Evolutionary conservation across 352 stramenopile species (phyloP).

Genomic region (Globisporangium acanthophoron): DNA sequence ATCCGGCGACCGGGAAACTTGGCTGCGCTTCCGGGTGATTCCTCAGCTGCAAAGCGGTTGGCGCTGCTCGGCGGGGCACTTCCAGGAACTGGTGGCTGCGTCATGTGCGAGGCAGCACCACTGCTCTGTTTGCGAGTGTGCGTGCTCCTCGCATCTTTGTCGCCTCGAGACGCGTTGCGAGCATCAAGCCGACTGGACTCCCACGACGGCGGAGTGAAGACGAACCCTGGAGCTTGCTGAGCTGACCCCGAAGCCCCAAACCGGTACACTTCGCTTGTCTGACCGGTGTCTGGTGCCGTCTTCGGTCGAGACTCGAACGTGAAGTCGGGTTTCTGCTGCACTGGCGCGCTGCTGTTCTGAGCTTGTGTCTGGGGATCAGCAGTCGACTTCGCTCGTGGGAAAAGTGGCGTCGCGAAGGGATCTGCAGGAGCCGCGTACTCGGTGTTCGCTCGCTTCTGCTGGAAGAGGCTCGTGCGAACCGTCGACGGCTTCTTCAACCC

Average conservation of each 20-base stretch:
- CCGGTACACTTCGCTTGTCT: slow-evolving; percentile 3
- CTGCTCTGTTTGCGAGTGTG: neutral
- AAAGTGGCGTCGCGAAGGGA: slow-evolving; percentile 42
- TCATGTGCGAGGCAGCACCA: neutral
- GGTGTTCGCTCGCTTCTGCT: slow-evolving; percentile 18
- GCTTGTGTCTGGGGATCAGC: neutral
- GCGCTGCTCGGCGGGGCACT: neutral
- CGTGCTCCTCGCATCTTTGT: too few relatives aligned
- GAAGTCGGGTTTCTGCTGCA: slow-evolving; percentile 10
- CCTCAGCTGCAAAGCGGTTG: neutral
- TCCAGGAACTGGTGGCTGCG: neutral
- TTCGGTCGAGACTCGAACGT: slow-evolving; percentile 8
- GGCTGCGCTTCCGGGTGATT: too few relatives aligned
- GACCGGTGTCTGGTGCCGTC: neutral
- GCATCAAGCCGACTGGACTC: too few relatives aligned
- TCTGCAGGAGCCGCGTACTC: slow-evolving; percentile 30
- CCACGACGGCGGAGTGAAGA: too few relatives aligned
- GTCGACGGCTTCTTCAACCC: slow-evolving; percentile 16
- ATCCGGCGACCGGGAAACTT: slow-evolving; percentile 6
- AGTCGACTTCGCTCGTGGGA: slow-evolving; percentile 13
- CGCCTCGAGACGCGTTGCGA: too few relatives aligned
- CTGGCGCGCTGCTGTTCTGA: too few relatives aligned
- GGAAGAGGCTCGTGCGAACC: slow-evolving; percentile 19
- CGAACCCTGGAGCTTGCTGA: neutral
- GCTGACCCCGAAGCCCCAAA: slow-evolving; percentile 3